Conservation (phyloP, 306 rosid species). For the Cotoneaster glaucophyllus region DNA sequence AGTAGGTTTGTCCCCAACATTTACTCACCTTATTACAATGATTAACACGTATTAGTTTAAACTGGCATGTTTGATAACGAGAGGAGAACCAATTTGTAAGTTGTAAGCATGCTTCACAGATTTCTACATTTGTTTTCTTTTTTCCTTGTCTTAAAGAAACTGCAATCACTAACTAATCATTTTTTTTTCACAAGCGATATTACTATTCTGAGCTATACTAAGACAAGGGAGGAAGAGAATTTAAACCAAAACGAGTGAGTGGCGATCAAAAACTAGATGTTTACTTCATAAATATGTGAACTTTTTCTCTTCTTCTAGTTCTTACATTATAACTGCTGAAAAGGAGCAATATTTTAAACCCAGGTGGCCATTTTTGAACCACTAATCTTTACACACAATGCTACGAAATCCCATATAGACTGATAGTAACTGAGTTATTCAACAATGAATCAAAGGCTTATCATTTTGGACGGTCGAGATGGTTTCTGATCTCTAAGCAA, state of each 20-base stretch:
- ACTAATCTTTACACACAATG: background rate
- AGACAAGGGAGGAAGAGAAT: too few relatives aligned
- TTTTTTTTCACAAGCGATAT: background rate
- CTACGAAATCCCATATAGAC: background rate
- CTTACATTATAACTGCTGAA: background rate
- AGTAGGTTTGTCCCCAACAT: background rate
- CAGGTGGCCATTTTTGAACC: background rate
- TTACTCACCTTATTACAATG: background rate
- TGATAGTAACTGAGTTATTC: background rate
- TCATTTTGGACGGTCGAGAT: constrained; percentile 18
- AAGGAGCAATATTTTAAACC: background rate
- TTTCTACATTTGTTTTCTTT: too few relatives aligned
- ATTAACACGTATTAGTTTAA: background rate
- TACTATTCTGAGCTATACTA: too few relatives aligned
- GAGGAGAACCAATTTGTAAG: background rate
- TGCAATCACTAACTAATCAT: too few relatives aligned
- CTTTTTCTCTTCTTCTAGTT: background rate
- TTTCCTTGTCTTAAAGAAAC: too few relatives aligned
- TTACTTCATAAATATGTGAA: background rate
- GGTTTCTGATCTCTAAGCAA: constrained; percentile 49
- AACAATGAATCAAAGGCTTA: background rate
- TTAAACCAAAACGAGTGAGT: too few relatives aligned
- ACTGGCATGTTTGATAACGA: background rate
- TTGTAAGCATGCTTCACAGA: background rate
- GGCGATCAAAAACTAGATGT: too few relatives aligned